Evolutionary conservation across 2,329 filamentous ascomycete species (phyloP), one percentile per base, ranked within the genome.

Genomic region (Calonectria pteridis): DNA sequence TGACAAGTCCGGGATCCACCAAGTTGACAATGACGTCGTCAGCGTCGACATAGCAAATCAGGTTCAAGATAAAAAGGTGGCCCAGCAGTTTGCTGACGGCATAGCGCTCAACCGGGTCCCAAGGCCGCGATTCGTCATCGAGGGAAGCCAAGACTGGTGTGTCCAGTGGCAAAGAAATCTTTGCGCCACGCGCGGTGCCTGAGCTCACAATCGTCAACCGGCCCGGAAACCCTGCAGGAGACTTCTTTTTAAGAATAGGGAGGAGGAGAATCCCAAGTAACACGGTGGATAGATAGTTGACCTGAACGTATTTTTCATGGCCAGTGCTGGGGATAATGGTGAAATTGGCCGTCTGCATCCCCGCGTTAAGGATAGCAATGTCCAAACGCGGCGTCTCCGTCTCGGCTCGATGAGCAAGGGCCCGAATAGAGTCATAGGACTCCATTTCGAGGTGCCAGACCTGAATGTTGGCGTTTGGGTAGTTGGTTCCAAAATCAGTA

Each of bases 261-360:
- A 75, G 65, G 1, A 74, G 76, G 0, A 84, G 76, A 6, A 84
- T 78, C 2, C 80, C 73, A 16, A 86, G 78, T 0, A 85, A 75
- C 0, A 75, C 75, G 0, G 83, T 85, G 0, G 84, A 84, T 6
- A 86, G 75, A 67, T 84, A 84, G 72, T 85, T 85, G 75, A 86
- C 83, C 71, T 88, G 86, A 26, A 88, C 72, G 18, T 78, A 82
- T 20, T 82, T 78, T 73, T 88, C 85, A 69, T 87, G 84, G 4
- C 86, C 82, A 0, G 82, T 86, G 11, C 71, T 71, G 28, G 80
- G 67, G 28, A 77, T 71, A 16, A 72, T 75, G 74, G 37, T 51
- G 51, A 73, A 73, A 16, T 58, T 16, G 13, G 35, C 58, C 4
- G 37, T 58, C 23, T 65, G 55, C 6, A 69, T 59, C 2, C 71